These are phyloP conservation scores for Immersiella caudata DNA, from an alignment of 495 filamentous ascomycete genomes.

Conservation along the genomic window DNA sequence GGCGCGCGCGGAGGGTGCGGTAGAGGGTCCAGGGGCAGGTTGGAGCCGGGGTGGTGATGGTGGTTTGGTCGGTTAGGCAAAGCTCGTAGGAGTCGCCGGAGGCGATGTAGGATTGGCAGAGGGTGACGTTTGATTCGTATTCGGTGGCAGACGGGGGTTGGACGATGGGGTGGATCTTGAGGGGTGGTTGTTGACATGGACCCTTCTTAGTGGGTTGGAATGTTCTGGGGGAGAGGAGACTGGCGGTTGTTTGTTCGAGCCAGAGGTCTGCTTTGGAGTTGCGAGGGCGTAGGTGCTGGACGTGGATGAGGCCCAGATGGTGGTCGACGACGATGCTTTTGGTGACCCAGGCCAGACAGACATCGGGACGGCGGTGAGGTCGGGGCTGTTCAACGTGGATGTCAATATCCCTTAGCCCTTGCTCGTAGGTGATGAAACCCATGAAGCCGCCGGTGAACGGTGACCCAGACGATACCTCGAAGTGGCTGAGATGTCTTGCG, in stretches of 20 bases:
- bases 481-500: constrained; percentile 42
- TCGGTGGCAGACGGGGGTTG: constrained; percentile 54
- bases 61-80: constrained; percentile 79
- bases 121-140: constrained; percentile 66
- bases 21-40: constrained; percentile 72
- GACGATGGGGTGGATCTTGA: constrained; percentile 22
- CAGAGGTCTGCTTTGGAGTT: constrained; percentile 42
- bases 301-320: constrained; percentile 55
- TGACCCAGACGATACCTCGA: constrained; percentile 28
- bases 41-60: constrained; percentile 51
- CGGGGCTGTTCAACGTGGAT: constrained; percentile 40
- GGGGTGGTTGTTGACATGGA: not conserved
- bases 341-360: constrained; percentile 76
- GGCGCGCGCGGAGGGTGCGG: constrained; percentile 66
- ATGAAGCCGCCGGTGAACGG: constrained; percentile 90
- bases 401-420: constrained; percentile 67
- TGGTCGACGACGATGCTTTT: constrained; percentile 84
- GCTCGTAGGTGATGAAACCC: constrained; percentile 88
- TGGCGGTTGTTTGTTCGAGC: constrained; percentile 35
- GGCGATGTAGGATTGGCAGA: constrained; percentile 71
- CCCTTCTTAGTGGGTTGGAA: constrained; percentile 2
- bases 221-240: constrained; percentile 34
- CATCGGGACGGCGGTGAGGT: constrained; percentile 65
- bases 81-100: constrained; percentile 91
- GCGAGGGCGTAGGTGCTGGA: constrained; percentile 61